Evolutionary conservation across 345 rosid species (phyloP).

Genomic region (Raphanus raphanistrum): DNA sequence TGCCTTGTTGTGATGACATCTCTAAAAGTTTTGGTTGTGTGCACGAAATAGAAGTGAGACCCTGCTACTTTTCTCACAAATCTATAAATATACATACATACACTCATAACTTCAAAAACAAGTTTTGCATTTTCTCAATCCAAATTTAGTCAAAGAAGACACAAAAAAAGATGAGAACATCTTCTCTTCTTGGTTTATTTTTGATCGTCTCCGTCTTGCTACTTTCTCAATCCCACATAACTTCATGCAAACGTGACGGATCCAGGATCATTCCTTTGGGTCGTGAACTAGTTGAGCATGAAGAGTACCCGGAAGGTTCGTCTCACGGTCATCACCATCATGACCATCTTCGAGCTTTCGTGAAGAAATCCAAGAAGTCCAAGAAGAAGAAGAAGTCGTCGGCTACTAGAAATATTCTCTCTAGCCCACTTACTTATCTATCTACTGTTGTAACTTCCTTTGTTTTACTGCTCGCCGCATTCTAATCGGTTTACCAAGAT

Average conservation of each 20-base stretch:
- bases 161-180: conserved; percentile 10
- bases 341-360: conserved; percentile 29
- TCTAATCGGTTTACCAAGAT: conserved; percentile 12
- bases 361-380: conserved; percentile 20
- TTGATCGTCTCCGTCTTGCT: conserved; percentile 32
- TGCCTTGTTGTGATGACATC: conserved; percentile 3
- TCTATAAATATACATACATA: conserved; percentile 18
- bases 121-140: neutral
- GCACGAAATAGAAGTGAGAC: conserved; percentile 22
- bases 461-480: conserved; percentile 28
- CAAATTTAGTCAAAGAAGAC: neutral
- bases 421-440: conserved; percentile 31
- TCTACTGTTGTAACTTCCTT: conserved; percentile 12
- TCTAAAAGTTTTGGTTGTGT: neutral
- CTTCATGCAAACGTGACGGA: neutral
- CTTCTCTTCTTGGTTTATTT: conserved; percentile 30
- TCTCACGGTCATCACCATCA: conserved; percentile 24
- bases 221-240: conserved; percentile 25
- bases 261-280: conserved; percentile 5
- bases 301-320: conserved; percentile 4
- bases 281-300: conserved; percentile 29
- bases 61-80: neutral
- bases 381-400: conserved; percentile 35
- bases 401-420: conserved; percentile 37
- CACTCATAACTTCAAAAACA: neutral